Base-by-base conservation (phyloP, 2,329 filamentous ascomycete genomes). In the Aspergillus awamori region DNA sequence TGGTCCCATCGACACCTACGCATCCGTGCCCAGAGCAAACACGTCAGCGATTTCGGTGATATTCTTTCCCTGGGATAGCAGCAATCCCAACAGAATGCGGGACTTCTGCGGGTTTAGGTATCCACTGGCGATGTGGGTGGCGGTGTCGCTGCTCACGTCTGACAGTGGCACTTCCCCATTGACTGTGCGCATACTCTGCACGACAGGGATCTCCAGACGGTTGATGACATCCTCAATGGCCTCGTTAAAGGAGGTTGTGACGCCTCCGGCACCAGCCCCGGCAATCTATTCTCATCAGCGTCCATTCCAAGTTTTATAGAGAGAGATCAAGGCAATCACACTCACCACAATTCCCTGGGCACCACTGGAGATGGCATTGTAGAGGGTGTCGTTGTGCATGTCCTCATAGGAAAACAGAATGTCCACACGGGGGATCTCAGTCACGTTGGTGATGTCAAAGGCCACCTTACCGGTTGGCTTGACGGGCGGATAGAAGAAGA, bases 401-500 rank as follows among this genome's bases (percentile, higher is more conserved):
- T 71, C 69, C 63, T 70, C 63, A 28, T 70, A 70, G 1, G 69
- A 64, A 52, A 70, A 71, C 5, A 71, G 62, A 36, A 71, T 71
- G 47, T 70, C 69, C 28, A 71, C 69, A 2, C 69, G 61, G 2
- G 69, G 69, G n/a, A 71, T 63, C 1, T 55, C 13, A n/a, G 61
- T 57, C 45, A 70, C 26, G n/a, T 61, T 57, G 11, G 57, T 22
- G 8, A 68, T 56, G 51, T 71, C 63, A 41, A 65, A 47, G 6
- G 45, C 15, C 4, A 63, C 64, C 69, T 81, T 80, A 56, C 81
- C 80, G 22, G 81, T 71, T 11, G 86, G 82, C 48, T 77, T 74
- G 2, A 80, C 76, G 0, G 86, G 78, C 8, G 80, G 78, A 67
- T 81, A 88, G 78, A 84, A 89, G 77, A 87, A 89, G 67, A 84